Evolutionary conservation across 179 eudicot species (phyloP).

Genomic region (Carnegiea gigantea): DNA sequence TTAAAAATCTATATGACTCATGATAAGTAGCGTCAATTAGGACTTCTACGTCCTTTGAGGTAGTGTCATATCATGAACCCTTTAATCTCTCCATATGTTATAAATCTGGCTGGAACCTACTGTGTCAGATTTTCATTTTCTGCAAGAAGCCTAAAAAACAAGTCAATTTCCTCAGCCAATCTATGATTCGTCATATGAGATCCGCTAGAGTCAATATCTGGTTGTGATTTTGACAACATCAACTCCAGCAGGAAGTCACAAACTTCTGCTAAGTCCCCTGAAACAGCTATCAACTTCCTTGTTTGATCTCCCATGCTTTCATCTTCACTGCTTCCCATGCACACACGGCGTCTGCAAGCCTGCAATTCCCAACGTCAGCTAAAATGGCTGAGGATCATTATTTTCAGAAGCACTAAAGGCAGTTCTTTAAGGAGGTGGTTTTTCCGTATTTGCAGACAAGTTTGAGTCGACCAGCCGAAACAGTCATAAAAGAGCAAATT

Average conservation of each 20-base stretch:
- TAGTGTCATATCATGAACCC: neutral
- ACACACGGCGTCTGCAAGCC: slow-evolving; percentile 56
- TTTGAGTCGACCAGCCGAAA: neutral
- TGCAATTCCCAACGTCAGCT: slow-evolving; percentile 30
- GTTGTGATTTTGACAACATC: slow-evolving; percentile 39
- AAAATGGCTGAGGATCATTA: neutral
- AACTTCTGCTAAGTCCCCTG: slow-evolving; percentile 44
- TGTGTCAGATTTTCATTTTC: slow-evolving; percentile 31
- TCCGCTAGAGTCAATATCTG: slow-evolving; percentile 19
- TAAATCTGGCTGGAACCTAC: neutral
- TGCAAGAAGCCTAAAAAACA: slow-evolving; percentile 43
- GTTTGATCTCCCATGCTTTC: slow-evolving; percentile 31
- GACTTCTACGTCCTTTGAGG: neutral
- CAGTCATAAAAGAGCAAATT: neutral
- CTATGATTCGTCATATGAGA: slow-evolving; percentile 22
- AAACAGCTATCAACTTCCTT: slow-evolving; percentile 31
- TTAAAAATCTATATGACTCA: neutral
- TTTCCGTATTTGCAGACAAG: neutral
- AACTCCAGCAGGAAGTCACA: slow-evolving; percentile 51
- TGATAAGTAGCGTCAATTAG: neutral
- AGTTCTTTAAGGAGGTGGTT: neutral
- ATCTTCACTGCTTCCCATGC: slow-evolving; percentile 40
- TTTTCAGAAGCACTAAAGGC: neutral
- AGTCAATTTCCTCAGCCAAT: slow-evolving; percentile 62
- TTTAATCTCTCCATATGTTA: neutral